Evolutionary conservation across 108 stramenopile genomes (phyloP), one percentile per base, ranked within the genome.

Genomic region (Skeletonema tropicum): DNA sequence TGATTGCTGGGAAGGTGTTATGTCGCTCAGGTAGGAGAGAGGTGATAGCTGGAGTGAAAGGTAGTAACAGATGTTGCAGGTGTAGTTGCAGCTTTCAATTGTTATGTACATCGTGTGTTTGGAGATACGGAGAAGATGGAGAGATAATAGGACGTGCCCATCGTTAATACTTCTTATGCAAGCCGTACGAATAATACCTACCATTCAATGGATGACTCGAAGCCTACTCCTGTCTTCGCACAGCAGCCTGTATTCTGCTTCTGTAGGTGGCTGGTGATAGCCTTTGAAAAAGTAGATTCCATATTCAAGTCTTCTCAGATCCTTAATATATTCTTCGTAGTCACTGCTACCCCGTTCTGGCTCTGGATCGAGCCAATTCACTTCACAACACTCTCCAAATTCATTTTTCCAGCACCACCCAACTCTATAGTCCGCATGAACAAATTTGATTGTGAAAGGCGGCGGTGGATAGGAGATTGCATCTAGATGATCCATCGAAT

Each of bases 21-120:
- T 59, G 93, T 97, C 42, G 67, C 87, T 23, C 92, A 96, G 79
- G 91, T 97, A n/a, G n/a, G n/a, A n/a, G n/a, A 15, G 95, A 97
- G 68, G 90, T 93, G 5, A 79, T 96, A 30, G 91, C 94, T 9
- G 89, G 86, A 23, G 80, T 90, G 32, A 88, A 89, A 48, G 89
- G 83, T 29, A n/a, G 26, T 1, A 0, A 55, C 91, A 9, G 42
- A 85, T 17, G 73, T 92, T 21, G 59, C 75, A 39, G 83, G 87
- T 42, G 90, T 97, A 0, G 87, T 88, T 5, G 75, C 87, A 9
- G 79, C 74, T 10, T 89, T 85, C 59, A 80, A 79, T 58, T 48
- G 70, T 21, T 94, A 97, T 84, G 84, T 89, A 0, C 62, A 79
- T 66, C 19, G 72, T 39, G 70, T 96, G 25, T 93, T 88, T 80